Evolutionary conservation across 2,329 filamentous ascomycete genomes (phyloP).

Genomic region (Rutstroemia sp.): DNA sequence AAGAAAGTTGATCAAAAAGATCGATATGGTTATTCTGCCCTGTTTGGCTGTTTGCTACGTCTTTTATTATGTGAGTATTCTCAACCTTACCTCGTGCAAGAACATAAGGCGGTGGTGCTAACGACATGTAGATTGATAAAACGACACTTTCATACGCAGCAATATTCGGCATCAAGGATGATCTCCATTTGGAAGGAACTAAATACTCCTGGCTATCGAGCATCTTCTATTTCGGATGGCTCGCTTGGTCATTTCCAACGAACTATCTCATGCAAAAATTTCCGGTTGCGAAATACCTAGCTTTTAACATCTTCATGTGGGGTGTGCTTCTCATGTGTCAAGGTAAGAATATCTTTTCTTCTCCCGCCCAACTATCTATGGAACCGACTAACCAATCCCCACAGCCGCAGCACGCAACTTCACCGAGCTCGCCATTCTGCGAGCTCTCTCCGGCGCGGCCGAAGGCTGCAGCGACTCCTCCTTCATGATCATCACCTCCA

Average conservation of each 20-base stretch:
- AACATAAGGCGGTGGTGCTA: not conserved
- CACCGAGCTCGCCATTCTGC: not conserved
- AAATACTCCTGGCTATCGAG: slow-evolving; percentile 32
- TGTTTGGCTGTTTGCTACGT: slow-evolving; percentile 1
- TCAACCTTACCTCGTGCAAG: too few relatives aligned
- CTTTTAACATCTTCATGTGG: slow-evolving; percentile 5
- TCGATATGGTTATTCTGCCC: slow-evolving; percentile 1
- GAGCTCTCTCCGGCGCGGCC: slow-evolving; percentile 14
- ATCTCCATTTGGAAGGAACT: slow-evolving; percentile 42
- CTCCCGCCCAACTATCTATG: slow-evolving; percentile 26
- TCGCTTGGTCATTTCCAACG: slow-evolving; percentile 47
- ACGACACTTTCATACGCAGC: slow-evolving; percentile 47
- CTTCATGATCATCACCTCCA: slow-evolving; percentile 46
- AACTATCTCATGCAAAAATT: slow-evolving; percentile 45
- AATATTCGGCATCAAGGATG: slow-evolving; percentile 49
- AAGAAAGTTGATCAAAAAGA: not conserved
- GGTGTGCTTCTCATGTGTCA: slow-evolving; percentile 1
- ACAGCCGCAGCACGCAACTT: slow-evolving; percentile 10
- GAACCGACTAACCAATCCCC: slow-evolving; percentile 31
- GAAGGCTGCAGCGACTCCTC: slow-evolving; percentile 34
- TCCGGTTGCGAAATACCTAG: slow-evolving; percentile 44
- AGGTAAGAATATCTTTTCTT: slow-evolving; percentile 9
- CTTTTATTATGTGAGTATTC: not conserved
- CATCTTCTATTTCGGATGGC: slow-evolving; percentile 50
- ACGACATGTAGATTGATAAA: slow-evolving; percentile 28